Conservation (phyloP, 2,329 filamentous ascomycete species). For the Whalleya microplaca region DNA sequence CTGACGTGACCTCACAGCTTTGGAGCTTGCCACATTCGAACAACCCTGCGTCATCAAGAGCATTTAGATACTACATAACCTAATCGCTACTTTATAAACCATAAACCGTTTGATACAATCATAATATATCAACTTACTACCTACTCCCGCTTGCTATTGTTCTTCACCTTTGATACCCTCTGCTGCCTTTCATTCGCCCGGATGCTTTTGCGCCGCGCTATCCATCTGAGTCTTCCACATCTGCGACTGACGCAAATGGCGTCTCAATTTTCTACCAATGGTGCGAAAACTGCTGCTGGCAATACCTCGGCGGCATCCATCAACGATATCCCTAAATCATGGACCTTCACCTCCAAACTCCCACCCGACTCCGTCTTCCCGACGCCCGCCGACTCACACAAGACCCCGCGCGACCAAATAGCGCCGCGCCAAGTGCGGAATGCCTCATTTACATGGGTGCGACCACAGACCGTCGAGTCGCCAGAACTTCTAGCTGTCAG, state of each 20-base stretch:
- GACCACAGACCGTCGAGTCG: constrained; percentile 72
- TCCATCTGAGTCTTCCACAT: constrained; percentile 37
- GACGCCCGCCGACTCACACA: constrained; percentile 80
- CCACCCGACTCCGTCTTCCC: constrained; percentile 79
- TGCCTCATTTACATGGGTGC: constrained; percentile 88
- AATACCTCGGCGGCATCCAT: constrained; percentile 39
- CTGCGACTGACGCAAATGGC: constrained; percentile 38
- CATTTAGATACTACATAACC: background rate
- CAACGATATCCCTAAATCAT: constrained; percentile 64
- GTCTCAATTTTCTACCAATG: constrained; percentile 37
- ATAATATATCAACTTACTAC: background rate
- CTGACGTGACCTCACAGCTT: background rate
- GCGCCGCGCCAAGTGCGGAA: constrained; percentile 81
- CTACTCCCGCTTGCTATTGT: background rate
- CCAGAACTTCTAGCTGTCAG: constrained; percentile 84
- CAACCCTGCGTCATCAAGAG: background rate
- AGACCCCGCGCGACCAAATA: constrained; percentile 75
- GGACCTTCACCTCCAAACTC: constrained; percentile 67
- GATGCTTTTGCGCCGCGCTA: constrained; percentile 41
- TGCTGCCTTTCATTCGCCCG: constrained; percentile 8
- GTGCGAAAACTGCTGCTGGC: constrained; percentile 24
- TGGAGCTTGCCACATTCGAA: background rate
- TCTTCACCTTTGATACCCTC: background rate
- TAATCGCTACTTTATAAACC: background rate
- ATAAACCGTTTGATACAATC: background rate